Evolutionary conservation across 2,329 filamentous ascomycete genomes (phyloP).

Genomic region (Colletotrichum lupini): DNA sequence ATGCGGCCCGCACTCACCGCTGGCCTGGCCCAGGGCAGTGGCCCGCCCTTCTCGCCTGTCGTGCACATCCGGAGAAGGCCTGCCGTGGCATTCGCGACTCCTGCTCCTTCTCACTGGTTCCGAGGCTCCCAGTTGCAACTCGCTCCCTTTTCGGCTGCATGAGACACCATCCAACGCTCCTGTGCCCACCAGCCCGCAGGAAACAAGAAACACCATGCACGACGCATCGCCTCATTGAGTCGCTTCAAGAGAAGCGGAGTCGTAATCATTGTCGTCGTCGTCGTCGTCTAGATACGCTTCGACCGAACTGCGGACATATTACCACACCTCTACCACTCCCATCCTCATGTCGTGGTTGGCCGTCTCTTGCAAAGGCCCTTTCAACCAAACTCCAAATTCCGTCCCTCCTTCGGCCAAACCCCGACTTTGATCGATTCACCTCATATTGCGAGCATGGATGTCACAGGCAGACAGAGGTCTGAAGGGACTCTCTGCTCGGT

Average conservation of each 20-base stretch:
- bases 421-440: constrained; percentile 11
- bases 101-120: neutral
- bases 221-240: neutral
- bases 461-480: neutral
- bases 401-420: constrained; percentile 24
- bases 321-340: neutral
- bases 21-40: neutral
- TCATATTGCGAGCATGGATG: constrained; percentile 14
- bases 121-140: neutral
- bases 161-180: neutral
- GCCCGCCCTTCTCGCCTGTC: neutral
- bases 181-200: neutral
- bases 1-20: constrained; percentile 8
- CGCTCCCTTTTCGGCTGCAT: constrained; percentile 12
- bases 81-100: neutral
- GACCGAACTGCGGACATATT: neutral
- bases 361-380: neutral
- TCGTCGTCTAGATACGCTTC: neutral
- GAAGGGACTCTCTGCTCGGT: neutral
- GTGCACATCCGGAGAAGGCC: constrained; percentile 29
- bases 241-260: neutral
- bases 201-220: constrained; percentile 25
- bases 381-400: neutral
- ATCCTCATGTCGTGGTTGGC: neutral
- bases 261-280: neutral